Evolutionary conservation across 2,329 filamentous ascomycete species (phyloP), one percentile per base, ranked within the genome.

Genomic region (Emericellopsis cladophorae): DNA sequence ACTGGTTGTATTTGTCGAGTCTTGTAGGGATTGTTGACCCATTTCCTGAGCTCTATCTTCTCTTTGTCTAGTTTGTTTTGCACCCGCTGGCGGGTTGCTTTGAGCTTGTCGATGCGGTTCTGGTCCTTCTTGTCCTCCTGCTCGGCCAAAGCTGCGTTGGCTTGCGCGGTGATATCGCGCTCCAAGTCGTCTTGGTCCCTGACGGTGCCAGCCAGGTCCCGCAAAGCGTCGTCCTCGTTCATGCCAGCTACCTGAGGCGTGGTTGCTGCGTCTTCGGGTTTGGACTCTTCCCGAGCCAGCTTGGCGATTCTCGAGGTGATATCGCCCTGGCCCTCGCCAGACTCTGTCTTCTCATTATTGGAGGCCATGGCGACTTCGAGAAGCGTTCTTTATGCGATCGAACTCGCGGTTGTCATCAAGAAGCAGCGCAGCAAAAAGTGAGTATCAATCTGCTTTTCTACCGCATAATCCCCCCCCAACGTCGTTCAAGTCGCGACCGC

Each of bases 131-230:
- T 74, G 49, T 81, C 76, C 46, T 82, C 78, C 33, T 70, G 70
- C 42, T 79, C 75, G 36, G 72, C 72, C 42, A 81, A 57, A 0
- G 70, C 73, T 15, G 70, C 63, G 41, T 72, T 78, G 4, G 76
- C 78, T 48, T 81, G 72, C 14, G 69, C 56, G 1, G 74, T 74
- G 47, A 96, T 93, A 53, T 95, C 88, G 46, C 87, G 75, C 59
- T 95, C 90, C 16, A 96, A 65, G 44, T 95, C 89, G 63, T 89
- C 81, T 58, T 96, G 90, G 52, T 95, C 79, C 43, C 86, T 79
- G 18, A 92, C 77, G 43, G 80, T 72, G 40, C 79, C 74, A 5
- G 81, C 79, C 33, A 88, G 63, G 35, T 72, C 72, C 43, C 70
- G 67, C 23, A 88, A 63, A 16, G 74, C 72, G 40, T 69, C 67